phyloP scores from a whole-genome alignment of 2,329 filamentous ascomycete genomes.

The Diaporthe sp. region DNA sequence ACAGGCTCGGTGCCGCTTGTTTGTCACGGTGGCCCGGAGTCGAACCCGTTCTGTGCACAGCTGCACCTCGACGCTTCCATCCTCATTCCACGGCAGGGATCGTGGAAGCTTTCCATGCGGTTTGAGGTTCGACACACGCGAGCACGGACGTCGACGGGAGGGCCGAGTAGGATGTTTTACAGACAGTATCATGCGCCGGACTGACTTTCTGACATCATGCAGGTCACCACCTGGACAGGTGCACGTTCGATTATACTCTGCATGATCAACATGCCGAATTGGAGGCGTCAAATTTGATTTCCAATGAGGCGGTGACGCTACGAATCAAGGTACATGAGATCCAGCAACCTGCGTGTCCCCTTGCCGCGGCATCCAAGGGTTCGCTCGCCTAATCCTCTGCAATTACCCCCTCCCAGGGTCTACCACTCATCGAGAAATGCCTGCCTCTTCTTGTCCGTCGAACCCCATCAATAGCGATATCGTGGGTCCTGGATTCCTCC shows the following conservation, averaged over 20 bases:
- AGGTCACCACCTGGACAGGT: constrained; percentile 6
- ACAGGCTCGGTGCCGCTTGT: constrained; percentile 19
- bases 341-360: constrained; percentile 16
- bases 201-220: constrained; percentile 27
- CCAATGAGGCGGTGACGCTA: constrained; percentile 18
- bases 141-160: constrained; percentile 26
- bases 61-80: constrained; percentile 28
- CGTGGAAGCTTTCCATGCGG: constrained; percentile 38
- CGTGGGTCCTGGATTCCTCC: constrained; percentile 19
- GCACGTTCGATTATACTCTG: constrained; percentile 25
- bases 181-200: constrained; percentile 16
- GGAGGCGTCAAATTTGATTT: constrained; percentile 8
- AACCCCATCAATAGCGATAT: constrained; percentile 6
- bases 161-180: constrained; percentile 31
- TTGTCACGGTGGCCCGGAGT: neutral
- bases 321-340: constrained; percentile 9
- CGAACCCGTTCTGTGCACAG: constrained; percentile 26
- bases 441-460: constrained; percentile 3
- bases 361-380: constrained; percentile 22
- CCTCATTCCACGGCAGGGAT: constrained; percentile 46
- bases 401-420: constrained; percentile 24
- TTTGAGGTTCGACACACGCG: constrained; percentile 30
- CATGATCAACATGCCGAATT: constrained; percentile 9
- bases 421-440: constrained; percentile 15
- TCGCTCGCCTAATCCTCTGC: constrained; percentile 29